Base-by-base conservation (phyloP, 1,284 basidiomycete genomes). In the Apiotrichum siamense region DNA sequence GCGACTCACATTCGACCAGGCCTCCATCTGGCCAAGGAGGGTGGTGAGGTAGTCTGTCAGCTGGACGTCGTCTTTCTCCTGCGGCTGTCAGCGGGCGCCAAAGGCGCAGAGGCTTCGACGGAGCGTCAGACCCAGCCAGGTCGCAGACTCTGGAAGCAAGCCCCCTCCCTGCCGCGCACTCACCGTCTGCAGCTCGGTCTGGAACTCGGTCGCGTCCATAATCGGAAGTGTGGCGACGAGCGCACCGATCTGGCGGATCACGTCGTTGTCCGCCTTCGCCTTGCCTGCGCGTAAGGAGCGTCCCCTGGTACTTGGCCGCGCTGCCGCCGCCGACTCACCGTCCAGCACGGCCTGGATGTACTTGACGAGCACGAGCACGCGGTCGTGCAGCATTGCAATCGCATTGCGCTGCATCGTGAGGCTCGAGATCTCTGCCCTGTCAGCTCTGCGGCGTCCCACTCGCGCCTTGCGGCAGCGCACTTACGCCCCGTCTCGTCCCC, bases 61-160 rank as follows among this genome's bases (percentile, higher is more conserved):
- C 58, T 97, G 88, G 10, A 93, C 90, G 68, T 98, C 93, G 67
- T 88, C 87, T 73, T 93, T 89, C 80, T 98, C 94, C 90, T 94
- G 60, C 24, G 37, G 26, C 10, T 5, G 51, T 48, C 42, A 53
- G 49, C 18, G 15, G n/a, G n/a, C n/a, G n/a, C n/a, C n/a, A n/a
- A n/a, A n/a, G n/a, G n/a, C n/a, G n/a, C n/a, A n/a, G n/a, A n/a
- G n/a, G n/a, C n/a, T n/a, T n/a, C n/a, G n/a, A n/a, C n/a, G n/a
- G n/a, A n/a, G n/a, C n/a, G n/a, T n/a, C n/a, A n/a, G n/a, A n/a
- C n/a, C n/a, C n/a, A n/a, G n/a, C n/a, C n/a, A n/a, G n/a, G n/a
- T n/a, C n/a, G n/a, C n/a, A n/a, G n/a, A n/a, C n/a, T n/a, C n/a
- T n/a, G n/a, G n/a, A n/a, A n/a, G n/a, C n/a, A n/a, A n/a, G n/a